A percentile compares a stretch with the other conserved stretches of the same genome.
These are phyloP conservation scores for Blastocystis sp. DNA, from an alignment of 352 stramenopile species.

Conservation along the genomic window DNA sequence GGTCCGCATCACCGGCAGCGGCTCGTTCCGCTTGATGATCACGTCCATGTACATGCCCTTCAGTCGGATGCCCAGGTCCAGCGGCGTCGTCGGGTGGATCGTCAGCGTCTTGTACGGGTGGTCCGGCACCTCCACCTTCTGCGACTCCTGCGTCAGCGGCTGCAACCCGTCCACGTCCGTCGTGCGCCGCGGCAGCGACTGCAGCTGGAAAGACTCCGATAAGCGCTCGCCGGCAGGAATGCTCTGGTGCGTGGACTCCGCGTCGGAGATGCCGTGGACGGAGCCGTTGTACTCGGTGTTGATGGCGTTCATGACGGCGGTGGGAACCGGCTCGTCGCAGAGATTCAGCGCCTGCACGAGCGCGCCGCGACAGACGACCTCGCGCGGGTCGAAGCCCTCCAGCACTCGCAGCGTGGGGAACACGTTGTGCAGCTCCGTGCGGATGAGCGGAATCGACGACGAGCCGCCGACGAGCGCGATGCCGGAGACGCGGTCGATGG, in stretches of 20 bases:
- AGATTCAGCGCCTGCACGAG: slow-evolving; percentile 13
- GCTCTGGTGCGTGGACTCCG: neutral
- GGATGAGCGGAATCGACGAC: slow-evolving; percentile 20
- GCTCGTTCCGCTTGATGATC: slow-evolving; percentile 4
- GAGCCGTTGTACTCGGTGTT: neutral
- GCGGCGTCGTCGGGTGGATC: slow-evolving; percentile 18
- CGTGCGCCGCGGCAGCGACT: neutral
- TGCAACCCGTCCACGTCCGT: too few species aligned
- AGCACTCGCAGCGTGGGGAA: neutral
- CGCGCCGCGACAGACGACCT: slow-evolving; percentile 31
- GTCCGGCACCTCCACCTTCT: too few species aligned
- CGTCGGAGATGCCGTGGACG: neutral
- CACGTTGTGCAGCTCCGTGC: neutral
- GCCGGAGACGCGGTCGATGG: neutral
- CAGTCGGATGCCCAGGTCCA: slow-evolving; percentile 25
- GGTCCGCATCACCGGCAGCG: neutral
- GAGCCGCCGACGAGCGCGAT: slow-evolving; percentile 29
- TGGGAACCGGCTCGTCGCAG: neutral
- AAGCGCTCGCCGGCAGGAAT: neutral
- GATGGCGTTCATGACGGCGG: neutral
- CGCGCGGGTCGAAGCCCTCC: neutral
- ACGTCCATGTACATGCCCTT: slow-evolving; percentile 7
- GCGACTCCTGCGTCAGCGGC: too few species aligned
- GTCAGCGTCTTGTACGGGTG: neutral
- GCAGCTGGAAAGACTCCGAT: neutral